These are phyloP conservation scores for Xylaria multiplex DNA, from an alignment of 2,329 filamentous ascomycete species.

Conservation along the genomic window DNA sequence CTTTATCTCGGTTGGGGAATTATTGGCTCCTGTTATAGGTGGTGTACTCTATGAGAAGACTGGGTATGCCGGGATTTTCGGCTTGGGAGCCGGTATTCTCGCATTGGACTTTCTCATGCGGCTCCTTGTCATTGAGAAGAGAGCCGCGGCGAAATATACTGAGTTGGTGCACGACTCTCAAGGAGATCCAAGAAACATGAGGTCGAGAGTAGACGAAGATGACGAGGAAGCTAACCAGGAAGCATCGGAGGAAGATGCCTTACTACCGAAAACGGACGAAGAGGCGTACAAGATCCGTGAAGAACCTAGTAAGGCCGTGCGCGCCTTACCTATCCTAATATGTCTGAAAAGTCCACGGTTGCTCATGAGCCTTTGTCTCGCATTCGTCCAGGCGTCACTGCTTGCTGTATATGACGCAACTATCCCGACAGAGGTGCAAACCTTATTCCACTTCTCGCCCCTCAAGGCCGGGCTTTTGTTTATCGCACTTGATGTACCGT, in stretches of 20 bases:
- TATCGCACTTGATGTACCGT: conserved; percentile 51
- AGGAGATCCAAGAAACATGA: conserved; percentile 33
- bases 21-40: conserved; percentile 67
- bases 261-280: conserved; percentile 52
- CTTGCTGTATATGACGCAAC: conserved; percentile 54
- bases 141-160: conserved; percentile 60
- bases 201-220: conserved; percentile 29
- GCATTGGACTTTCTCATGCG: conserved; percentile 69
- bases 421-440: conserved; percentile 51
- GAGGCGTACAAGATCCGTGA: conserved; percentile 55
- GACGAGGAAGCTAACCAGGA: conserved; percentile 39
- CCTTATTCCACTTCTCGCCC: conserved; percentile 52
- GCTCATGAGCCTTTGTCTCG: conserved; percentile 52
- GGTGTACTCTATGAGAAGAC: conserved; percentile 68
- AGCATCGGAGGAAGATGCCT: conserved; percentile 51
- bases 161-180: conserved; percentile 39
- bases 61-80: conserved; percentile 68
- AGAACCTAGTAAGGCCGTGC: conserved; percentile 53
- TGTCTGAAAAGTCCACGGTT: conserved; percentile 54
- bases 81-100: conserved; percentile 63
- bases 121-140: conserved; percentile 70
- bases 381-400: conserved; percentile 56
- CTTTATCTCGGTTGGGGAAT: conserved; percentile 66
- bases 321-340: conserved; percentile 59
- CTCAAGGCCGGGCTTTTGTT: conserved; percentile 52